A percentile compares a stretch with the other conserved stretches of the same genome.
These are phyloP conservation scores for Exophiala phaeomuriformis DNA, from an alignment of 2,329 filamentous ascomycete genomes.

Conservation along the genomic window DNA sequence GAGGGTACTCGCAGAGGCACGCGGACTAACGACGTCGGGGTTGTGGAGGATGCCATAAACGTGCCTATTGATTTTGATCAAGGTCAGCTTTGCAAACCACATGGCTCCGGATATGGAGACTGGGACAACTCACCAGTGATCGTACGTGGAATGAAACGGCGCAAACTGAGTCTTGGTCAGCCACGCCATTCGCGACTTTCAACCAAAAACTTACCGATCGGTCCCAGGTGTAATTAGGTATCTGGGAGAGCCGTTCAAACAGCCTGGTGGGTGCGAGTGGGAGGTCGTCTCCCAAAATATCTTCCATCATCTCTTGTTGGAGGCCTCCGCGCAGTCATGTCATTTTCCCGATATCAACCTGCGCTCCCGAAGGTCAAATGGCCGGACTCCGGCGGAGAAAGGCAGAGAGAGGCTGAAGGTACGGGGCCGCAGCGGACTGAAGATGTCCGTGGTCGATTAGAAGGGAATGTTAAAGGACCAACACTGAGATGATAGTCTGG, in stretches of 20 bases:
- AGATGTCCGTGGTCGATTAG: no score
- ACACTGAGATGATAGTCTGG: no score
- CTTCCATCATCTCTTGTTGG: slow-evolving; percentile 20
- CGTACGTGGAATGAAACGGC: slow-evolving; percentile 59
- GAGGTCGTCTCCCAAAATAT: slow-evolving; percentile 40
- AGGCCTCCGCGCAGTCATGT: slow-evolving; percentile 12
- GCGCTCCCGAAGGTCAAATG: neutral
- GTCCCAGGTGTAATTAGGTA: slow-evolving; percentile 71
- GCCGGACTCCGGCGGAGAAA: neutral
- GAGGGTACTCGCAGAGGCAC: slow-evolving; percentile 37
- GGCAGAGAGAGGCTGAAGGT: no score
- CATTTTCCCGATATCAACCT: slow-evolving; percentile 7
- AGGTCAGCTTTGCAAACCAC: slow-evolving; percentile 27
- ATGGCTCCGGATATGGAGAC: slow-evolving; percentile 35
- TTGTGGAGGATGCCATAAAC: slow-evolving; percentile 56
- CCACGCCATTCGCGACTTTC: neutral
- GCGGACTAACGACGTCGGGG: slow-evolving; percentile 42
- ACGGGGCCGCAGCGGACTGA: no score
- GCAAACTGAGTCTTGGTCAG: slow-evolving; percentile 26
- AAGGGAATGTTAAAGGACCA: no score
- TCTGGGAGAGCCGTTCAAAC: slow-evolving; percentile 64
- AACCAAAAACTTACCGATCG: slow-evolving; percentile 41
- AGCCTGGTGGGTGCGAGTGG: slow-evolving; percentile 57
- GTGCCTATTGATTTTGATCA: slow-evolving; percentile 36
- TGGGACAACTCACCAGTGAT: slow-evolving; percentile 58